Percentiles rank a stretch among this genome's conserved stretches.
Conservation (phyloP, 768 basidiomycete genomes). For the Phlebiopsis flavidoalba region DNA sequence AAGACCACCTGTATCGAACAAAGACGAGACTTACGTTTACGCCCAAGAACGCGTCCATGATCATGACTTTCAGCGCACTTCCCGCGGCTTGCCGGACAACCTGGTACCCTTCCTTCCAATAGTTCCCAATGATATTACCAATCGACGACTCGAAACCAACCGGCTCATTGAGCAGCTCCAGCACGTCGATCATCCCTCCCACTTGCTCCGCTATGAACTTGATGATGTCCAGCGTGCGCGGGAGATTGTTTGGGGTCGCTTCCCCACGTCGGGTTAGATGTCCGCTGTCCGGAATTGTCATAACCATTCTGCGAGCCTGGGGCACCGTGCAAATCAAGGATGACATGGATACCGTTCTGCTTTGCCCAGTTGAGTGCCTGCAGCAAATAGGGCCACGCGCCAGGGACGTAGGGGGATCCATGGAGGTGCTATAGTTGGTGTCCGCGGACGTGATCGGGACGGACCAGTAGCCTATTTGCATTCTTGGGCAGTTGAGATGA, state of each 20-base stretch:
- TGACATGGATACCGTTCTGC: conserved; percentile 55
- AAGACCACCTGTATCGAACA: neutral
- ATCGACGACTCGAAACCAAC: conserved; percentile 44
- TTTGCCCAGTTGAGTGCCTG: conserved; percentile 62
- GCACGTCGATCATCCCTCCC: conserved; percentile 52
- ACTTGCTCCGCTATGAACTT: conserved; percentile 47
- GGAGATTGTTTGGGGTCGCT: conserved; percentile 35
- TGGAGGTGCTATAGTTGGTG: conserved; percentile 39
- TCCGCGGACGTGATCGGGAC: conserved; percentile 56
- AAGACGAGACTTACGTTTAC: conserved; percentile 34
- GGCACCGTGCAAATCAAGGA: conserved; percentile 75
- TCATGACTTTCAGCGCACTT: conserved; percentile 52
- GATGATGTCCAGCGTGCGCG: conserved; percentile 55
- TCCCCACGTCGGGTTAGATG: conserved; percentile 52
- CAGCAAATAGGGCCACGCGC: conserved; percentile 66
- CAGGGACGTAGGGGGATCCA: conserved; percentile 56
- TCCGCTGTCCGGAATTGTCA: conserved; percentile 72
- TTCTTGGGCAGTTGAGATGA: conserved; percentile 33
- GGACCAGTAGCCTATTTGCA: conserved; percentile 77
- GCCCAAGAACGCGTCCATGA: conserved; percentile 67
- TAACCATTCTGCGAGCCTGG: conserved; percentile 59
- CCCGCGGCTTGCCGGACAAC: conserved; percentile 49
- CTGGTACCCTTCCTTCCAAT: conserved; percentile 56
- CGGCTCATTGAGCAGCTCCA: conserved; percentile 70
- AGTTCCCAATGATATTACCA: conserved; percentile 46